Percentiles rank a stretch among this genome's conserved stretches.
phyloP scores from a whole-genome alignment of 495 filamentous ascomycete species.

The Aspergillus kassunensis region DNA sequence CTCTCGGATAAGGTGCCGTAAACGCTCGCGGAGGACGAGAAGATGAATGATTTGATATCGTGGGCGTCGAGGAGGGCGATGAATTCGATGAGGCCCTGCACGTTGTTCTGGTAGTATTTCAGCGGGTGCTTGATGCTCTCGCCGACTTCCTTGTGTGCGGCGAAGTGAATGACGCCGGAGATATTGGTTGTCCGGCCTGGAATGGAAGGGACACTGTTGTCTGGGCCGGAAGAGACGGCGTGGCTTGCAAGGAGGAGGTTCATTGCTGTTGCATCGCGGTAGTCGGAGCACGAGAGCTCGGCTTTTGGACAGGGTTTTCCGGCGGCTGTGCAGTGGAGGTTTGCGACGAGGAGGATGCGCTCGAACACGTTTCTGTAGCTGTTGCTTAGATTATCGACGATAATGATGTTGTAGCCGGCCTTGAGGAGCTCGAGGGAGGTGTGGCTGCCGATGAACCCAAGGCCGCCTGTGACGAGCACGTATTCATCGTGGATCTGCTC shows the following conservation, averaged over 20 bases:
- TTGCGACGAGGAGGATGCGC: conserved; percentile 44
- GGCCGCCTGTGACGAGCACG: conserved; percentile 57
- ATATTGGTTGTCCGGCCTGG: conserved; percentile 31
- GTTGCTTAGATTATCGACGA: conserved; percentile 62
- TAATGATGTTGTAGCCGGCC: conserved; percentile 54
- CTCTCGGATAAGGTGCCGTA: conserved; percentile 52
- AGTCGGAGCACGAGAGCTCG: conserved; percentile 47
- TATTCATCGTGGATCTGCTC: conserved; percentile 11
- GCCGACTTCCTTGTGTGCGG: conserved; percentile 53
- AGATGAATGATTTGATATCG: conserved; percentile 59
- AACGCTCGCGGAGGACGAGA: conserved; percentile 61
- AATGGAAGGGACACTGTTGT: too few relatives aligned
- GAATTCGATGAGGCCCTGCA: conserved; percentile 55
- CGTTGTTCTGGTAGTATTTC: conserved; percentile 61
- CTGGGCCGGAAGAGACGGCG: too few relatives aligned
- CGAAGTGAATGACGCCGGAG: conserved; percentile 59
- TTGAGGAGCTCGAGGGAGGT: conserved; percentile 58
- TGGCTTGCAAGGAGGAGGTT: conserved; percentile 30
- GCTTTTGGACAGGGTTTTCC: conserved; percentile 6
- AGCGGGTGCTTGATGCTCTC: conserved; percentile 51
- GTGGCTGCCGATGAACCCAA: conserved; percentile 64
- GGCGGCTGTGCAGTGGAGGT: conserved; percentile 27
- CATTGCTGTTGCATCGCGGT: conserved; percentile 43
- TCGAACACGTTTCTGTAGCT: conserved; percentile 48
- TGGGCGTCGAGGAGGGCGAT: conserved; percentile 47